A percentile compares a stretch with the other conserved stretches of the same genome.
Evolutionary conservation across 768 basidiomycete genomes (phyloP).

Genomic region (Naganishia kalamii): DNA sequence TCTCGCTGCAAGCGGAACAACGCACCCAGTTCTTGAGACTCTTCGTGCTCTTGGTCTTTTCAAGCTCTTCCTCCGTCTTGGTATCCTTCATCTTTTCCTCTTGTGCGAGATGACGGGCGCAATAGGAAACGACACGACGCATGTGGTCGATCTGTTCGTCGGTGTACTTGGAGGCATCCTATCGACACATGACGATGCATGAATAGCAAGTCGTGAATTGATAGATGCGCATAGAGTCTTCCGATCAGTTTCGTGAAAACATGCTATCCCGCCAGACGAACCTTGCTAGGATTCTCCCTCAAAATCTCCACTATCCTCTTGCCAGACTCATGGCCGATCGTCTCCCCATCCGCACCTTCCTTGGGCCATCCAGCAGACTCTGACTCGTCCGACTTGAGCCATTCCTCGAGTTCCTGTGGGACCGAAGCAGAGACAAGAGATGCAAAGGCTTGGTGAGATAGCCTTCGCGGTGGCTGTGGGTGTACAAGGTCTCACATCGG

Average conservation of each 20-base stretch:
- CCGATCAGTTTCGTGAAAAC: not conserved
- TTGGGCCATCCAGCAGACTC: constrained; percentile 40
- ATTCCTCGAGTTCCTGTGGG: constrained; percentile 45
- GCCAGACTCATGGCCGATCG: constrained; percentile 44
- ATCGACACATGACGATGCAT: not conserved
- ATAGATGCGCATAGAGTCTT: not conserved
- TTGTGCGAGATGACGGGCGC: constrained; percentile 46
- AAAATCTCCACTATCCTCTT: constrained; percentile 48
- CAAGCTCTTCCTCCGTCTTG: constrained; percentile 60
- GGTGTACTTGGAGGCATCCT: constrained; percentile 40
- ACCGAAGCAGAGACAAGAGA: not conserved
- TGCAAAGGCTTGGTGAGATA: not conserved
- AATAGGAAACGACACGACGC: constrained; percentile 46
- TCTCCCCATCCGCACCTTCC: constrained; percentile 41
- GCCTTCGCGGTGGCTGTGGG: not conserved
- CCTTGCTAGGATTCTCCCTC: constrained; percentile 46
- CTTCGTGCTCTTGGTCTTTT: constrained; percentile 41
- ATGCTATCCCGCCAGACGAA: constrained; percentile 4
- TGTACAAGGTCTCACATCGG: constrained; percentile 30
- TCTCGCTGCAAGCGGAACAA: not conserved
- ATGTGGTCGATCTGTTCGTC: constrained; percentile 48
- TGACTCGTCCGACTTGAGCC: constrained; percentile 45
- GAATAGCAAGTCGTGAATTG: not conserved
- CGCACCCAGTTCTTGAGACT: constrained; percentile 46
- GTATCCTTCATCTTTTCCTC: constrained; percentile 57